Evolutionary conservation across 139 green algal genomes (phyloP).

Genomic region (Tetraselmis striata): DNA sequence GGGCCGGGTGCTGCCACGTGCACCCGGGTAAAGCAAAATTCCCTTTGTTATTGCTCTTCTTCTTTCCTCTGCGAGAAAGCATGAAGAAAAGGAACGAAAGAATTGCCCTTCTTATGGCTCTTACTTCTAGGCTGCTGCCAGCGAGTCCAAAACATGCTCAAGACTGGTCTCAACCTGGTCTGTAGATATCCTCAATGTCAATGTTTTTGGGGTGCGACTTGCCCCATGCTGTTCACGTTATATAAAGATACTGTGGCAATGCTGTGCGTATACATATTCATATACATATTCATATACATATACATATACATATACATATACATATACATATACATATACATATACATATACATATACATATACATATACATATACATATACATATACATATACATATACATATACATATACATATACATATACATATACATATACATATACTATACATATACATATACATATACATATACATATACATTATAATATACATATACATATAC

Average conservation of each 20-base stretch:
- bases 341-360: constrained; percentile 3
- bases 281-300: constrained; percentile 3
- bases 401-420: constrained; percentile 6
- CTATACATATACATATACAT: constrained; percentile 10
- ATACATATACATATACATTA: constrained; percentile 4
- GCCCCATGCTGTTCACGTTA: background rate
- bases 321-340: constrained; percentile 3
- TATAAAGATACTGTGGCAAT: background rate
- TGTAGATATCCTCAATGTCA: background rate
- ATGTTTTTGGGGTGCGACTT: no score
- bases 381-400: constrained; percentile 9
- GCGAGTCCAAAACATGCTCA: no score
- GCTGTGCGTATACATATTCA: constrained; percentile 1
- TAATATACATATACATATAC: background rate
- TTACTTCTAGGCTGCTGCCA: background rate
- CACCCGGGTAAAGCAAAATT: background rate
- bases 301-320: constrained; percentile 10
- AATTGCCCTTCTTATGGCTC: background rate
- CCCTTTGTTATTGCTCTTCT: background rate
- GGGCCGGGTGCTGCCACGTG: no score
- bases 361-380: constrained; percentile 9
- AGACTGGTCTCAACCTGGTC: no score
- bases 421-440: constrained; percentile 8
- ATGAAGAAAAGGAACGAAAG: background rate
- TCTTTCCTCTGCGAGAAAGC: background rate